Conservation (phyloP, 139 green algal species). For the Coccomyxa sp. region DNA sequence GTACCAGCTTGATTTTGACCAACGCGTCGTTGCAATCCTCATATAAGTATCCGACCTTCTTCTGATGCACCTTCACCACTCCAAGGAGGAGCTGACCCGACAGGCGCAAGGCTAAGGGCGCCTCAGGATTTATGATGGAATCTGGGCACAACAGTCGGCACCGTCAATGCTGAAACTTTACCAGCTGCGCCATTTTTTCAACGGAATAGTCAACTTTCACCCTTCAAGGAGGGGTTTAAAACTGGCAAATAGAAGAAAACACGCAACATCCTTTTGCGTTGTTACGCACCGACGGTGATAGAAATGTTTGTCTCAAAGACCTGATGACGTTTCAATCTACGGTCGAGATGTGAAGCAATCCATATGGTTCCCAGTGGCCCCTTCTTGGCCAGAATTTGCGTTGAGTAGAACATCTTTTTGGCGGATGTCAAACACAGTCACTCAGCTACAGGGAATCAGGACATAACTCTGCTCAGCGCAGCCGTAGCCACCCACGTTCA, state of each 20-base stretch:
- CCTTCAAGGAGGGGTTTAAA: background rate
- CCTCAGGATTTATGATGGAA: slow-evolving; percentile 89
- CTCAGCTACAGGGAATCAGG: background rate
- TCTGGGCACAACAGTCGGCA: slow-evolving; percentile 51
- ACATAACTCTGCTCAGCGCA: background rate
- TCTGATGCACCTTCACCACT: slow-evolving; percentile 86
- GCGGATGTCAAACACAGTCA: background rate
- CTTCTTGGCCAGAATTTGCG: slow-evolving; percentile 85
- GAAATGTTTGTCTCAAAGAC: slow-evolving; percentile 61
- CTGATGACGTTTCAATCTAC: slow-evolving; percentile 75
- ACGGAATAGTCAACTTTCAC: background rate
- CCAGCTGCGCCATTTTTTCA: background rate
- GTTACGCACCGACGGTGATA: slow-evolving; percentile 19
- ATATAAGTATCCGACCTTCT: slow-evolving; percentile 75
- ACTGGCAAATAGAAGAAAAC: background rate
- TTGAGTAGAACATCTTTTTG: slow-evolving; percentile 80
- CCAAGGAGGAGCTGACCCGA: slow-evolving; percentile 94
- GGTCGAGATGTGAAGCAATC: slow-evolving; percentile 91
- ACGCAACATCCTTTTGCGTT: background rate
- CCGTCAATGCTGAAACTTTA: slow-evolving; percentile 5
- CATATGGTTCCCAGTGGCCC: slow-evolving; percentile 89
- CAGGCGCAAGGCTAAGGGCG: slow-evolving; percentile 87
- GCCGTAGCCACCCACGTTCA: too few relatives aligned
- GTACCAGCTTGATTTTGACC: slow-evolving; percentile 56
- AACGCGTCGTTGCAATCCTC: slow-evolving; percentile 68